Evolutionary conservation across 371 early-diverging fungal species (phyloP), one percentile per base, ranked within the genome.

Genomic region (Mortierella sp.): DNA sequence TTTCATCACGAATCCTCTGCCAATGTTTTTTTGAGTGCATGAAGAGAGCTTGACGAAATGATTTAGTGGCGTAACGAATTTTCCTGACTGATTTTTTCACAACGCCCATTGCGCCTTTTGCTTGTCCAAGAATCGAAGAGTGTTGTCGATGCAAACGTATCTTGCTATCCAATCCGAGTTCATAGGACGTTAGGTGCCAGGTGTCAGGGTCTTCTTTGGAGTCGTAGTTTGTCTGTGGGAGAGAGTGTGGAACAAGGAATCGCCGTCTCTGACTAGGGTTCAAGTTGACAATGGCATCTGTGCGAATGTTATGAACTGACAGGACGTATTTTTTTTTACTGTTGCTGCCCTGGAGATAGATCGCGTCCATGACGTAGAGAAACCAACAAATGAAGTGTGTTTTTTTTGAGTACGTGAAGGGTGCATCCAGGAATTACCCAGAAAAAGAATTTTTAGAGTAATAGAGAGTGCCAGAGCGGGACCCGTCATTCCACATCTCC

Each of bases 401-500:
- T 32, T 60, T 29, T 16, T 51, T 51, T 21, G 16, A 51, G 18
- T 51, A 51, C 51, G 51, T 0, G 11, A 38, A 65, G 65, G 65
- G 65, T 38, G 65, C 65, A 65, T 65, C 65, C 65, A 21, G 65
- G 65, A 65, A 38, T 65, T 16, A 65, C 38, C 65, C 10, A 24
- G 29, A n/a, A 27, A 55, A 55, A 24, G 4, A 10, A 16, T 60
- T 32, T 60, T 35, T 65, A 14, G 68, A 41, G 43, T 43, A 46
- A 46, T 2, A 16, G 29, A 16, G 14, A 21, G 65, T 21, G 12
- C 65, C 65, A 38, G 24, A 6, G 24, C 54, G 54, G 35, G 65
- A 65, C 65, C 38, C 65, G 21, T 65, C 65, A 71, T 71, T 46
- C 71, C 48, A 71, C 38, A 27, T 46, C 38, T 65, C 65, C 65